Evolutionary conservation across 176 grass and related monocot genomes (phyloP), one percentile per base, ranked within the genome.

Genomic region (Hordeum vulgare): DNA sequence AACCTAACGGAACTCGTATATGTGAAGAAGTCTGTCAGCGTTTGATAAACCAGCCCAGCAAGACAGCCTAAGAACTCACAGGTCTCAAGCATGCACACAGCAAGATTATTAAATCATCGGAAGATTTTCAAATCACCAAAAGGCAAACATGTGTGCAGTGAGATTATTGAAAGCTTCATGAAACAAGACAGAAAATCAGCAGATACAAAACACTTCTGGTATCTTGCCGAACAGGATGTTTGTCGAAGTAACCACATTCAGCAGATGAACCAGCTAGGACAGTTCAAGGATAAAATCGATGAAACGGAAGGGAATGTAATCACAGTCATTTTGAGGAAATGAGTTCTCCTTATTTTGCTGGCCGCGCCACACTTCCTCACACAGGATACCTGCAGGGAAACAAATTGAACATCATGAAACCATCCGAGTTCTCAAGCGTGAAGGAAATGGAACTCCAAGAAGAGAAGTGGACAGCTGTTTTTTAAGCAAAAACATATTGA

Each of bases 301-400:
- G 1, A 54, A 85, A 78, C 26, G 26, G 23, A 70, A 68, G 18
- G 70, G 26, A 71, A 63, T 63, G 29, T 0, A 59, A 47, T 21
- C 37, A 53, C n/a, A 66, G 21, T 76, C 69, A 70, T 74, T 70
- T 88, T 9, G 8, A 12, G 15, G 59, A 26, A 47, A 67, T 10
- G 20, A 27, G 21, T 18, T 89, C 79, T 89, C 79, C 51, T 85
- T 85, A 70, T 89, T 89, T 89, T 89, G 63, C 6, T 42, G 29
- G 56, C 66, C 54, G 51, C 21, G 53, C 25, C 25, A 29, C 60
- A 81, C 70, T 74, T 71, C 73, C 15, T 72, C 11, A 7, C 0
- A 3, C 47, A 37, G 6, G 20, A 26, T 65, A 66, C 27, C 83
- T 90, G 74, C 67, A 78, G 12, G 41, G 10, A 76, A 62, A 51